These are phyloP conservation scores for Entelexis sorbosivorans DNA, from an alignment of 1,139 yeast species.

Conservation along the genomic window DNA sequence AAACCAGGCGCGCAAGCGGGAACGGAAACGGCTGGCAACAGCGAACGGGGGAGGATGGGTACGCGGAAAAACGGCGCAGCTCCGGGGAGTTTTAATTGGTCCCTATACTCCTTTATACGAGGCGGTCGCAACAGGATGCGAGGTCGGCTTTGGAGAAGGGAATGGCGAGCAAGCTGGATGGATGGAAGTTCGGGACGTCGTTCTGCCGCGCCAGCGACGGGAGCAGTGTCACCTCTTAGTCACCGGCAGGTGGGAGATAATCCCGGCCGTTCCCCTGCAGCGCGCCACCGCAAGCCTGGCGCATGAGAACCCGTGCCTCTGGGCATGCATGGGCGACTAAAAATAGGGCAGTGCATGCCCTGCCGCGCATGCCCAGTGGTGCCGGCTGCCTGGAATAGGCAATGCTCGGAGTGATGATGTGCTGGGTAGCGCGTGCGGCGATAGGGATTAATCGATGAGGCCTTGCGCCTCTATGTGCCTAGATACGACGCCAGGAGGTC, in stretches of 20 bases:
- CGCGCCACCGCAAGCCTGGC: constrained; percentile 3
- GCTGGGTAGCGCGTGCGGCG: not conserved
- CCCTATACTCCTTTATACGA: not conserved
- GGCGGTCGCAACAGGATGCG: not conserved
- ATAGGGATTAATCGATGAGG: not conserved
- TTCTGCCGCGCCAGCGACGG: not conserved
- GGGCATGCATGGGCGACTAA: not conserved
- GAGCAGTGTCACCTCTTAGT: not conserved
- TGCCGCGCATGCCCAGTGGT: not conserved
- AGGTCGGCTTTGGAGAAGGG: not conserved
- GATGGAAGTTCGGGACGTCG: not conserved
- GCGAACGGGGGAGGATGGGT: not conserved
- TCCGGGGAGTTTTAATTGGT: not conserved
- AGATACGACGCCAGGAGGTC: not conserved
- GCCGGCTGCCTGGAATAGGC: not conserved
- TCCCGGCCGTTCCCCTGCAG: constrained; percentile 3
- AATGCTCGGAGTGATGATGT: not conserved
- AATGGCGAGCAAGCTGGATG: not conserved
- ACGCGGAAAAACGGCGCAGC: not conserved
- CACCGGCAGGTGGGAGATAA: not conserved
- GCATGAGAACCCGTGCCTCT: not conserved
- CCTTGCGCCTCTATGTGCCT: not conserved
- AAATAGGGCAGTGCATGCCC: not conserved
- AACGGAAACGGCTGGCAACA: not conserved
- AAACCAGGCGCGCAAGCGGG: too few relatives aligned